Conservation (phyloP, 495 filamentous ascomycete genomes). For the Daldinia bambusicola region DNA sequence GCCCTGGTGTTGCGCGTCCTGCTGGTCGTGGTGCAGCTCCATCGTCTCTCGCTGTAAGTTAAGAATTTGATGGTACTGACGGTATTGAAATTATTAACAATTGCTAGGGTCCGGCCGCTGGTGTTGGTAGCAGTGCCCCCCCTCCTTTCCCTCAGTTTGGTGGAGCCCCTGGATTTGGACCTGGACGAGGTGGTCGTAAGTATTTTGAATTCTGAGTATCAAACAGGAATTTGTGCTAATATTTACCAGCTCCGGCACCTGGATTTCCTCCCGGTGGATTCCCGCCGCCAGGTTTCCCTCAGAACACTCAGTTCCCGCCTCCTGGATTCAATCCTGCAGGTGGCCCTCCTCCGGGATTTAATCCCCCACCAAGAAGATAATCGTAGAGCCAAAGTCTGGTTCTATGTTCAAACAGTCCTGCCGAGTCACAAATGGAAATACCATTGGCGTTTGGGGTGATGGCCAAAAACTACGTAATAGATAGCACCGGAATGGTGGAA, state of each 20-base stretch:
- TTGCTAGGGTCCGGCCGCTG: conserved; percentile 80
- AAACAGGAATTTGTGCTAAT: conserved; percentile 24
- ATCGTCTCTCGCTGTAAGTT: conserved; percentile 73
- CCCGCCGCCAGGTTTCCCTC: conserved; percentile 60
- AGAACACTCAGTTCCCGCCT: conserved; percentile 71
- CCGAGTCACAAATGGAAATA: conserved; percentile 40
- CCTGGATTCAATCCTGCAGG: conserved; percentile 73
- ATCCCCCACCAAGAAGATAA: conserved; percentile 72
- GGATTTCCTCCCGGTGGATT: conserved; percentile 69
- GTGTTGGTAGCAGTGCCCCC: conserved; percentile 83
- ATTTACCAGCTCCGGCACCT: conserved; percentile 65
- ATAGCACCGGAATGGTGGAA: conserved; percentile 33
- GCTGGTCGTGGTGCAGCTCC: conserved; percentile 88
- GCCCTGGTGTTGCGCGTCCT: conserved; percentile 90
- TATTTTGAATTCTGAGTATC: conserved; percentile 31
- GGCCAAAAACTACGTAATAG: conserved; percentile 37
- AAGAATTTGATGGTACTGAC: conserved; percentile 24
- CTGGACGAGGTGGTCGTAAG: conserved; percentile 80
- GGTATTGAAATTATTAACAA: conserved; percentile 46
- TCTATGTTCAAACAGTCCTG: conserved; percentile 30
- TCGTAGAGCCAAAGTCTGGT: conserved; percentile 30
- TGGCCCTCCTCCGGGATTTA: conserved; percentile 72
- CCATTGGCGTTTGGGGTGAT: conserved; percentile 51
- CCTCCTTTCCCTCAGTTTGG: conserved; percentile 74
- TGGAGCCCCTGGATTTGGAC: conserved; percentile 70